These are phyloP conservation scores for Byssochlamys sp. DNA, from an alignment of 2,329 filamentous ascomycete genomes.

Conservation along the genomic window DNA sequence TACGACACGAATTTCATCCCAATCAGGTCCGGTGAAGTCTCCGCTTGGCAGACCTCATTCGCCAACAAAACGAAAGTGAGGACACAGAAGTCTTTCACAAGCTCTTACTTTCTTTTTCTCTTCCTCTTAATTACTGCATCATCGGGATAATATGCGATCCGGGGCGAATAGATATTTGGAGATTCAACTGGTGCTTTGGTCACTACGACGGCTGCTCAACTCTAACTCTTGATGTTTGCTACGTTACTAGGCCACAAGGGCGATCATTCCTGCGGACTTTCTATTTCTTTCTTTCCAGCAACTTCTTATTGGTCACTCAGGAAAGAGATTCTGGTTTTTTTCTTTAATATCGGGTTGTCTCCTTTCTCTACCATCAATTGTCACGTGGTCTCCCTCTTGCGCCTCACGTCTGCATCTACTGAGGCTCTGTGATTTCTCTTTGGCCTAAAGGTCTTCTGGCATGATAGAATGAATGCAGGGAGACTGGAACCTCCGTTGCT, in stretches of 20 bases:
- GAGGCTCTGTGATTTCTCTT: background rate
- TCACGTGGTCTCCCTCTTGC: background rate
- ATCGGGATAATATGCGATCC: background rate
- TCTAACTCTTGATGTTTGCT: background rate
- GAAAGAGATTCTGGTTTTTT: background rate
- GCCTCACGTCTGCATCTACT: background rate
- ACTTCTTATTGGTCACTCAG: background rate
- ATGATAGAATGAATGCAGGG: background rate
- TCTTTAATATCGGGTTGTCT: background rate
- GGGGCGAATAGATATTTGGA: background rate
- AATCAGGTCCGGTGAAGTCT: background rate
- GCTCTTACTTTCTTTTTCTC: background rate
- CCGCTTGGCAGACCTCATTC: background rate
- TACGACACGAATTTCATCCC: background rate
- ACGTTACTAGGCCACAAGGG: background rate
- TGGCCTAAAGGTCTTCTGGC: background rate
- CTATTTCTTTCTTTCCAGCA: background rate
- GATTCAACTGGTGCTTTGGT: background rate
- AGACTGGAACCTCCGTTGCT: background rate
- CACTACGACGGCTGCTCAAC: too few species aligned
- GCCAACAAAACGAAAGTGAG: background rate
- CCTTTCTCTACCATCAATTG: background rate
- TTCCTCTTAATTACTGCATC: background rate
- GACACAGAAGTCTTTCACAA: background rate
- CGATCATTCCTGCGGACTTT: background rate